A percentile compares a stretch with the other conserved stretches of the same genome.
Conservation (phyloP, 192 early-diverging fungal species). For the Coemansia sp. region DNA sequence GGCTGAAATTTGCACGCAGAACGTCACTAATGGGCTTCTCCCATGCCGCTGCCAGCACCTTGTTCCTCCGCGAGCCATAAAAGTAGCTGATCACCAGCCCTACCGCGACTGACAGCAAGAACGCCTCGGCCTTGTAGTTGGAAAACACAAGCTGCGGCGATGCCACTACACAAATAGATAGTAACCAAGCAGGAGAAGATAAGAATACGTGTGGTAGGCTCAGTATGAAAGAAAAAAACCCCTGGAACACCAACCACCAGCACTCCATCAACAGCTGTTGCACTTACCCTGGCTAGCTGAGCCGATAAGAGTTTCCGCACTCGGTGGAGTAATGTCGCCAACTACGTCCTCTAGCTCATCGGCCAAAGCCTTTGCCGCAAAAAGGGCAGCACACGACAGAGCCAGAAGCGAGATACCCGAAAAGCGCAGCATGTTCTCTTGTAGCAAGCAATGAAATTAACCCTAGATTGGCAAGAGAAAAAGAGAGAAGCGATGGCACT, state of each 20-base stretch:
- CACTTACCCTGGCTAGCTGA: constrained; percentile 9
- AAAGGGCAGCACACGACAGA: constrained; percentile 23
- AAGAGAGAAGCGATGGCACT: not conserved
- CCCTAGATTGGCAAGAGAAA: not conserved
- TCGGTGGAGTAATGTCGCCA: constrained; percentile 17
- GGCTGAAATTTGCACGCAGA: constrained; percentile 66
- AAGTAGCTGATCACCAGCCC: constrained; percentile 53
- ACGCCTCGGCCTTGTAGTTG: constrained; percentile 38
- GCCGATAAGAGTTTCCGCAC: constrained; percentile 4
- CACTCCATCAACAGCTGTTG: not conserved
- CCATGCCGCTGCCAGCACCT: constrained; percentile 16
- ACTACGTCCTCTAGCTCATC: constrained; percentile 45
- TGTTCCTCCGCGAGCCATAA: constrained; percentile 44
- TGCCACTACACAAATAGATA: not conserved
- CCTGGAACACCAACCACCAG: not conserved
- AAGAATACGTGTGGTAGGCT: not conserved
- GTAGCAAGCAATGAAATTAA: not conserved
- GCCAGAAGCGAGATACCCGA: constrained; percentile 18
- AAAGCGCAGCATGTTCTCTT: constrained; percentile 4
- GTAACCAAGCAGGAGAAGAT: not conserved
- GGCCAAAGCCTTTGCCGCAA: constrained; percentile 22
- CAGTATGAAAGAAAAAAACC: not conserved
- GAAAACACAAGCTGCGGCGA: constrained; percentile 16
- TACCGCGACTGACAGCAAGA: constrained; percentile 20
- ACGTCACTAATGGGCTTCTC: constrained; percentile 38